Evolutionary conservation across 768 basidiomycete species (phyloP).

Genomic region (Cystofilobasidium ferigula): DNA sequence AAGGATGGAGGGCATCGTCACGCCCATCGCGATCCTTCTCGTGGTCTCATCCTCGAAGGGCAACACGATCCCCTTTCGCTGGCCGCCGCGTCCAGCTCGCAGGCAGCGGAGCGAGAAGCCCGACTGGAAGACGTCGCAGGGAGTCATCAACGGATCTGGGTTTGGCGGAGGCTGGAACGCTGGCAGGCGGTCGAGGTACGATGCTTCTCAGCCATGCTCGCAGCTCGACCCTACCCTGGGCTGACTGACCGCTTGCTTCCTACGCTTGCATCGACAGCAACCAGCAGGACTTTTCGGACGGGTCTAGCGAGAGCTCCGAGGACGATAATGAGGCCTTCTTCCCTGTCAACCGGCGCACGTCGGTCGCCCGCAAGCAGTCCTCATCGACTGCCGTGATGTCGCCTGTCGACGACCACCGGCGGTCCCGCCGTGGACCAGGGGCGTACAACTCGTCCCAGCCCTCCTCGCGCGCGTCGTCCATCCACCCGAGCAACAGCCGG

Average conservation of each 20-base stretch:
- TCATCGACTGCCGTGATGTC: background rate
- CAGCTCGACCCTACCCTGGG: background rate
- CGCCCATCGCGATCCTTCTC: constrained; percentile 20
- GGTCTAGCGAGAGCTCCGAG: background rate
- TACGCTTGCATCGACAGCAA: background rate
- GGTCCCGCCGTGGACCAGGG: background rate
- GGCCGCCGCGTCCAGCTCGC: constrained; percentile 11
- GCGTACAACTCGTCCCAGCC: background rate
- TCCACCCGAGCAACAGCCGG: background rate
- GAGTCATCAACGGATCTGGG: background rate
- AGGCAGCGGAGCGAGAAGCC: background rate
- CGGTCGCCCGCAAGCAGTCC: background rate
- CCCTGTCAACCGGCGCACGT: background rate
- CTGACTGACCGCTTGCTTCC: background rate
- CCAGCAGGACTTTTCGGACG: background rate
- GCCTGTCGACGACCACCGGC: background rate
- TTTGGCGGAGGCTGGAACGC: constrained; percentile 1
- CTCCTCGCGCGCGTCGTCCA: background rate
- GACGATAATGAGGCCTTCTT: constrained; percentile 8
- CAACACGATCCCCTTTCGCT: constrained; percentile 19
- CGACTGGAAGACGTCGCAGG: background rate
- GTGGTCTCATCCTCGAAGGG: constrained; percentile 16
- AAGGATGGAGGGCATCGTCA: constrained; percentile 13
- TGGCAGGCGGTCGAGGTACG: background rate
- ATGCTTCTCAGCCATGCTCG: background rate